Evolutionary conservation across 2,329 filamentous ascomycete genomes (phyloP).

Genomic region (Scytalidium sp.): DNA sequence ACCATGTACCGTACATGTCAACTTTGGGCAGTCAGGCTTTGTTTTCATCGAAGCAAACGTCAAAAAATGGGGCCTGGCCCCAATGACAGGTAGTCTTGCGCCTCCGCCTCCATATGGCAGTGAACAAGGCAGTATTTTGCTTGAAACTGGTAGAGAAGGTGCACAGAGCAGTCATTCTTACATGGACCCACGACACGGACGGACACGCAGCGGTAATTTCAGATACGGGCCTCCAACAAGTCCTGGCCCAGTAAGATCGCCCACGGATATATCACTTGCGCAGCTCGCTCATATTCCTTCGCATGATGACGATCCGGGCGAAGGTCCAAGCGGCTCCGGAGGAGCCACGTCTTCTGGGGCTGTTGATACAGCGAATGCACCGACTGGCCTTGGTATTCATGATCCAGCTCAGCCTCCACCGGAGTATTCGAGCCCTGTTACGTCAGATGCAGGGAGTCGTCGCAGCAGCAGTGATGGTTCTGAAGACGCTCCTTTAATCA

Average conservation of each 20-base stretch:
- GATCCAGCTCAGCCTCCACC: slow-evolving; percentile 65
- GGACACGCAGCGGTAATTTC: slow-evolving; percentile 76
- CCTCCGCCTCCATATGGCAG: slow-evolving; percentile 96
- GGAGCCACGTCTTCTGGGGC: slow-evolving; percentile 12
- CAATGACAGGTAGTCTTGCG: slow-evolving; percentile 91
- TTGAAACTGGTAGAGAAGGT: slow-evolving; percentile 72
- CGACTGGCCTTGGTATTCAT: slow-evolving; percentile 16
- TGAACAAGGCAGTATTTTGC: slow-evolving; percentile 91
- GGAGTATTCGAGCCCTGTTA: slow-evolving; percentile 65
- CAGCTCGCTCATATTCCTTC: slow-evolving; percentile 72
- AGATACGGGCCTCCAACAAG: slow-evolving; percentile 72
- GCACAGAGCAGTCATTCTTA: slow-evolving; percentile 42
- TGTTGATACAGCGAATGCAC: slow-evolving; percentile 11
- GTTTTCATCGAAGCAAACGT: slow-evolving; percentile 99
- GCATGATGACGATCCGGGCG: slow-evolving; percentile 65
- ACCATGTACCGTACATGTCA: slow-evolving; percentile 89
- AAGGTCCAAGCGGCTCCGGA: slow-evolving; percentile 57
- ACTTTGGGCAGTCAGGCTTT: slow-evolving; percentile 96
- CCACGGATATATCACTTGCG: slow-evolving; percentile 93
- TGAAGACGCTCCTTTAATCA: slow-evolving; percentile 51
- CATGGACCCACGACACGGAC: slow-evolving; percentile 54
- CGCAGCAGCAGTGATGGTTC: slow-evolving; percentile 48
- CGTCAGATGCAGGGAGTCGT: slow-evolving; percentile 53
- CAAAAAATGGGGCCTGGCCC: slow-evolving; percentile 98
- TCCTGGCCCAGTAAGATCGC: slow-evolving; percentile 84